Base-by-base conservation (phyloP, 2,329 filamentous ascomycete species). In the Magnaporthales sp. region DNA sequence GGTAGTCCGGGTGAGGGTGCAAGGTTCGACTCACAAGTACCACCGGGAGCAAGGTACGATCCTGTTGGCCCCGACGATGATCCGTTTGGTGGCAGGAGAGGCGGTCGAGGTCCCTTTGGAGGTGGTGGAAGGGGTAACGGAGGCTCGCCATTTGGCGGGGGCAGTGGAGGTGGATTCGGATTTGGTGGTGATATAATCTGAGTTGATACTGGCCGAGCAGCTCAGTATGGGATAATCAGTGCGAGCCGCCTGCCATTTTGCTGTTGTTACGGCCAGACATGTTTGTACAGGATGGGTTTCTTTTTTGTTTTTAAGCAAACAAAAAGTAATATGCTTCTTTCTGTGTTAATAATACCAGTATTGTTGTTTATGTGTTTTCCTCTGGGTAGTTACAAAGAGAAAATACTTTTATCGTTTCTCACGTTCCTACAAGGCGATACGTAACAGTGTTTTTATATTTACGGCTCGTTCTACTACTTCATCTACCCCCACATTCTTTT, bases 21-120 rank as follows among this genome's bases (percentile, higher is more conserved):
- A 15, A 81, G 80, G 0, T 89, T 85, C 73, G 85, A 93, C 73
- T 88, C 90, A 1, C 89, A 89, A 74, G 89, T 87, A 30, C 95
- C 95, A 4, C 93, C 92, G 1, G 95, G 95, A 1, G 90, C 93
- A n/a, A 83, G 95, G 70, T 98, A 92, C 80, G 95, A 99, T 80
- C 94, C 94, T 2, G 78, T 93, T 26, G 91, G 91, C 0, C 92
- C 92, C 0, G 89, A 90, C 0, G 81, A 51, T 29, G 63, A 26
- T 26, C 63, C 38, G 4, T 64, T 64, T 10, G 63, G 63, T 11
- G 63, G 29, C 3, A 38, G 61, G 15, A 38, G 61, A 31, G 63
- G 63, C 5, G 74, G 76, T 0, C 74, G 76, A 27, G 73, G 75
- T 70, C 58, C 68, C 73, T 79, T 66, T 77, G 71, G 69, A 13